Evolutionary conservation across 2,329 filamentous ascomycete genomes (phyloP).

Genomic region (Colletotrichum paranaense): DNA sequence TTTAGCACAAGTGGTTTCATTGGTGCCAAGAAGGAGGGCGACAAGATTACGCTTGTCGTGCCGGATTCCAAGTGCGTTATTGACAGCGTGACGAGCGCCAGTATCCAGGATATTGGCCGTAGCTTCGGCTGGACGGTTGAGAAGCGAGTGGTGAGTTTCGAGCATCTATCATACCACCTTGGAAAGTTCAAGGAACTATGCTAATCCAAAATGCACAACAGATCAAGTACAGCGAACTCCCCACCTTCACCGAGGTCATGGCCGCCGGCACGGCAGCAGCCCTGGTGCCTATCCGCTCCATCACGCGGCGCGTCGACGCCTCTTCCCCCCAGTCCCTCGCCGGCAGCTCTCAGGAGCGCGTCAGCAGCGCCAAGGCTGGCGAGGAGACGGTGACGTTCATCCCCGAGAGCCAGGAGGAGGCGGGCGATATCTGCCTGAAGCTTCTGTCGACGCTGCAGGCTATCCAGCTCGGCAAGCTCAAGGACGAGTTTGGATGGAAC

Average conservation of each 20-base stretch:
- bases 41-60: conserved; percentile 79
- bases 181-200: not conserved
- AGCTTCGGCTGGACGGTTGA: conserved; percentile 89
- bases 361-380: conserved; percentile 48
- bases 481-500: conserved; percentile 83
- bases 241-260: conserved; percentile 77
- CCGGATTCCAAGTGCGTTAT: conserved; percentile 91
- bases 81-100: conserved; percentile 85
- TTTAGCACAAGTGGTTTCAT: conserved; percentile 96
- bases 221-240: conserved; percentile 73
- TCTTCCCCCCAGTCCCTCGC: conserved; percentile 52
- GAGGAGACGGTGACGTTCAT: conserved; percentile 68
- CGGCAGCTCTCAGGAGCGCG: conserved; percentile 48
- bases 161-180: not conserved
- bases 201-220: conserved; percentile 41
- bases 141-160: conserved; percentile 69
- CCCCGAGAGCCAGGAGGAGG: conserved; percentile 68
- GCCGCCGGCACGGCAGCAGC: conserved; percentile 93
- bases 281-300: conserved; percentile 90
- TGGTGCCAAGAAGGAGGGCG: conserved; percentile 71
- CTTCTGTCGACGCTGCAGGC: conserved; percentile 82
- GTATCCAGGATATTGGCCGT: conserved; percentile 78
- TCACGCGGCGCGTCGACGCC: conserved; percentile 71
- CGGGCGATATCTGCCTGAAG: conserved; percentile 78
- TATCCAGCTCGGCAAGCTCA: conserved; percentile 83